These are phyloP conservation scores for Alnus glutinosa DNA, from an alignment of 306 rosid species.

Conservation along the genomic window DNA sequence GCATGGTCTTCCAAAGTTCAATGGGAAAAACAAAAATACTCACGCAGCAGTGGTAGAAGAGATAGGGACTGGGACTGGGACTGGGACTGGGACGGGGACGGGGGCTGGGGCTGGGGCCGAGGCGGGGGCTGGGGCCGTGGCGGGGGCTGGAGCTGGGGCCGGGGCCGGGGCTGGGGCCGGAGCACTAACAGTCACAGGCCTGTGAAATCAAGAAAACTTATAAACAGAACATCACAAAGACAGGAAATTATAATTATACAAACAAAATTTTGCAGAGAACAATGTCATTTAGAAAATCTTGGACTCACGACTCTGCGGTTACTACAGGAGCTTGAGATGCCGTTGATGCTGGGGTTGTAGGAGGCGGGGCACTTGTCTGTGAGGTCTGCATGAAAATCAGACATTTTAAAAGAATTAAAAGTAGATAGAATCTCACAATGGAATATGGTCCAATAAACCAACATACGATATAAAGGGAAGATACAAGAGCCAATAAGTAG, in stretches of 20 bases:
- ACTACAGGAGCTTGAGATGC: constrained; percentile 42
- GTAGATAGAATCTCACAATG: neutral
- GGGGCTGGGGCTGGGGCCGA: constrained; percentile 19
- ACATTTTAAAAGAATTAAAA: neutral
- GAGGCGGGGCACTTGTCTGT: constrained; percentile 53
- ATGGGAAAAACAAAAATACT: constrained; percentile 21
- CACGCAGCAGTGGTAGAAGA: constrained; percentile 48
- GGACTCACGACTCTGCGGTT: constrained; percentile 52
- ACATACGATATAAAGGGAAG: neutral
- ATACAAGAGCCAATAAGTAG: neutral
- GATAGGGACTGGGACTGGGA: constrained; percentile 11
- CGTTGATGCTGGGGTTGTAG: constrained; percentile 38
- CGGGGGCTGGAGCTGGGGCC: neutral
- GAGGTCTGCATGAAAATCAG: constrained; percentile 31
- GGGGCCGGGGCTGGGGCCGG: constrained; percentile 25
- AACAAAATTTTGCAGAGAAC: constrained; percentile 3
- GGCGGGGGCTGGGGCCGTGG: constrained; percentile 2
- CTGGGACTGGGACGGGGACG: constrained; percentile 2
- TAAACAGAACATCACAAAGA: constrained; percentile 9
- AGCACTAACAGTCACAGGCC: constrained; percentile 31
- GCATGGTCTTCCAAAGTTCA: neutral
- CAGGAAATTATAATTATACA: constrained; percentile 1
- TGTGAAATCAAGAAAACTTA: constrained; percentile 36
- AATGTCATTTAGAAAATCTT: constrained; percentile 1
- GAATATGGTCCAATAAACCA: neutral